Conservation (phyloP, 768 basidiomycete species). For the Leccinum subgranulosum region DNA sequence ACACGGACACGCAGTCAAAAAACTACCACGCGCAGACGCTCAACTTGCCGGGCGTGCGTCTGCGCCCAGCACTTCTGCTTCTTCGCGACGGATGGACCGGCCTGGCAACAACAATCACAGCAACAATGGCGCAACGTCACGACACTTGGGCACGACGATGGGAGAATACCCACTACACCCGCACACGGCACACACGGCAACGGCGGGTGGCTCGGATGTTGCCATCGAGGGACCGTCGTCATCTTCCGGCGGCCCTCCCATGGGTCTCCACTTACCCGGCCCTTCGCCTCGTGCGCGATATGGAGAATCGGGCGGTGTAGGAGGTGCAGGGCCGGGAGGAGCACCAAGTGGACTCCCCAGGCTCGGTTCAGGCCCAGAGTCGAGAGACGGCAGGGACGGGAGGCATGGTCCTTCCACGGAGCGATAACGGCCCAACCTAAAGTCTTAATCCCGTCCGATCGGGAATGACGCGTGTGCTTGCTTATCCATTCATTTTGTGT, state of each 20-base stretch:
- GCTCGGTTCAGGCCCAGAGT: slow-evolving; percentile 33
- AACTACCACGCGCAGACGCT: slow-evolving; percentile 78
- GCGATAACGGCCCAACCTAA: slow-evolving; percentile 16
- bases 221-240: slow-evolving; percentile 28
- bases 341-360: slow-evolving; percentile 9
- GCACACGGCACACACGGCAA: slow-evolving; percentile 12
- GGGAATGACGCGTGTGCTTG: background rate
- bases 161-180: slow-evolving; percentile 15
- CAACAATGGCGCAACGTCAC: background rate
- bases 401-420: slow-evolving; percentile 29
- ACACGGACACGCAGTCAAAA: slow-evolving; percentile 53
- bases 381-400: slow-evolving; percentile 30
- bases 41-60: slow-evolving; percentile 69
- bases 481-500: slow-evolving; percentile 2
- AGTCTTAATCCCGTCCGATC: background rate
- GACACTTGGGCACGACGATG: slow-evolving; percentile 15
- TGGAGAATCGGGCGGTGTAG: slow-evolving; percentile 31
- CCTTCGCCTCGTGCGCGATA: slow-evolving; percentile 33
- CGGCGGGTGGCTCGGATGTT: slow-evolving; percentile 23
- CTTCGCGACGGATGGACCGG: slow-evolving; percentile 31
- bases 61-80: slow-evolving; percentile 48
- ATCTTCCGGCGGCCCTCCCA: slow-evolving; percentile 20
- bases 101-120: slow-evolving; percentile 24
- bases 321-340: background rate
- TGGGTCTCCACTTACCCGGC: slow-evolving; percentile 33